Base-by-base conservation (phyloP, 305 asterid genomes). In the Vinca major region DNA sequence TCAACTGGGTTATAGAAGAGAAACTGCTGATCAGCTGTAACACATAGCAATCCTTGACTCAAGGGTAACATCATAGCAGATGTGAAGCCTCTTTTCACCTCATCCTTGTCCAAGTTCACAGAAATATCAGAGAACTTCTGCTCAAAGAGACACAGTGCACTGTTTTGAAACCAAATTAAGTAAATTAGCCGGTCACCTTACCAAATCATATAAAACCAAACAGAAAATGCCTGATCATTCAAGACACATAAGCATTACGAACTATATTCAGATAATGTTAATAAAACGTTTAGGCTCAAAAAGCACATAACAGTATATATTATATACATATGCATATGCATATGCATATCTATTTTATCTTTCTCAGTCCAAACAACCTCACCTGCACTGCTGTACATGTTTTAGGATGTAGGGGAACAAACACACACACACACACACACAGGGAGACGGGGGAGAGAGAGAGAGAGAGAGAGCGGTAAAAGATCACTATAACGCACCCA, bases 11-110 rank as follows among this genome's bases (percentile, higher is more conserved):
- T 89, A 83, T 91, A 94, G 62, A 89, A 73, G 67, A 91, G 88
- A 85, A 94, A 94, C 80, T 94, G 97, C 79, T 91, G 99, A 73
- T 94, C 99, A 75, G 85, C 96, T 48, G 99, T 94, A 77, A 81
- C 96, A 77, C 96, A 89, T 20, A 91, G 83, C 78, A 91, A 76
- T 51, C 94, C 99, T 65, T 84, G 90, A 75, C 81, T 82, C 63
- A 82, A 70, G 19, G 94, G 98, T 69, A 89, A 85, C 89, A 91
- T 80, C 83, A 78, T 70, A 47, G 94, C 96, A 51, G 98, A 89
- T 63, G 79, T 88, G 77, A 94, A 91, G 62, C 98, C 96, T 71
- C 98, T 85, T 73, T 80, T 88, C 68, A 80, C 80, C 76, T 89
- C 94, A 77, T 88, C 98, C 44, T 77, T 78, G 45, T 86, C 96